Evolutionary conservation across 805 yeast genomes (phyloP).

Genomic region (Starmerella asiatica): DNA sequence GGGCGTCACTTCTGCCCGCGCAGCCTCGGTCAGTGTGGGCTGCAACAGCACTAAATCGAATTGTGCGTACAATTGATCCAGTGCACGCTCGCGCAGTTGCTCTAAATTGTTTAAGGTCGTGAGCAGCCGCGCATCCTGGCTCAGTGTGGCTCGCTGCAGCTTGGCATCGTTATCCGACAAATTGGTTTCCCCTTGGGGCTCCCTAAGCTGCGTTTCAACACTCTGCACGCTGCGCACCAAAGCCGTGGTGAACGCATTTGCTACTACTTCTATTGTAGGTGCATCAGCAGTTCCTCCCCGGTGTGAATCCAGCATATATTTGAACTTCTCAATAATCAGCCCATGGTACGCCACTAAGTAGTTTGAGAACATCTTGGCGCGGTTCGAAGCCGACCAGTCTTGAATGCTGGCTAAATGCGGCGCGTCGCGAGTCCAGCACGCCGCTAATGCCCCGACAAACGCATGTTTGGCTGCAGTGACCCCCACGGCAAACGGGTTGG

Average conservation of each 20-base stretch:
- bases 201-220: conserved; percentile 13
- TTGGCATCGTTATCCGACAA: conserved; percentile 12
- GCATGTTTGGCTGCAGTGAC: conserved; percentile 29
- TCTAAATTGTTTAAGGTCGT: conserved; percentile 43
- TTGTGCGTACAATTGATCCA: conserved; percentile 32
- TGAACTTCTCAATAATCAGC: conserved; percentile 14
- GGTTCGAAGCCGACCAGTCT: conserved; percentile 26
- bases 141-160: conserved; percentile 33
- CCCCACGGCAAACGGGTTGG: conserved; percentile 7
- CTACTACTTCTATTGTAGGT: conserved; percentile 1
- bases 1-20: conserved; percentile 19
- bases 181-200: conserved; percentile 3
- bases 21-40: conserved; percentile 1
- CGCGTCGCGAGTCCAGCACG: conserved; percentile 41
- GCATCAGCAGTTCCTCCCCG: conserved; percentile 13
- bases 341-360: conserved; percentile 30
- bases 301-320: conserved; percentile 10
- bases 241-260: conserved; percentile 13
- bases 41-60: conserved; percentile 11
- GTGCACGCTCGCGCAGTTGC: conserved; percentile 32
- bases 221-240: conserved; percentile 11
- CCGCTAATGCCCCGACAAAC: conserved; percentile 36
- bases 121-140: conserved; percentile 38
- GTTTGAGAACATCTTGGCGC: conserved; percentile 25
- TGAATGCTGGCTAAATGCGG: conserved; percentile 29